Evolutionary conservation across 768 basidiomycete species (phyloP).

Genomic region (Imleria badia): DNA sequence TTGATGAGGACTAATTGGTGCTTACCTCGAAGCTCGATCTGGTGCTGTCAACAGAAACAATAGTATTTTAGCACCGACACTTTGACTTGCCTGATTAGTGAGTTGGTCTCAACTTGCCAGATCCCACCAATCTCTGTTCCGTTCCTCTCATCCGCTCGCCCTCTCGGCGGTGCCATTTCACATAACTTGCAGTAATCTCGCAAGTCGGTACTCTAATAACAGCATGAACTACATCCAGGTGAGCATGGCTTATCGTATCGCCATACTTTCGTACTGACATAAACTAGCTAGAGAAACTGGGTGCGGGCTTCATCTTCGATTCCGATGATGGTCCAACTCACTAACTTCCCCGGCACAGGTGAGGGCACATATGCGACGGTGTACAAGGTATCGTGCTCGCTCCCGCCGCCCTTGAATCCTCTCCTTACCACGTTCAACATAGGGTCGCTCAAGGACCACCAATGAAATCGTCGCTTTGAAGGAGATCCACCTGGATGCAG

Average conservation of each 20-base stretch:
- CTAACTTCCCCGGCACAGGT: conserved; percentile 42
- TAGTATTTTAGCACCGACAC: not conserved
- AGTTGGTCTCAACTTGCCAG: too few relatives aligned
- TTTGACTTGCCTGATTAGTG: conserved; percentile 22
- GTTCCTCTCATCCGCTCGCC: not conserved
- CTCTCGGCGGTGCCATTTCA: conserved; percentile 1
- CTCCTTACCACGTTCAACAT: conserved; percentile 1
- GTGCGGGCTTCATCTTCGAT: conserved; percentile 28
- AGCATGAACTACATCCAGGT: conserved; percentile 63
- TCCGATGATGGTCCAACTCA: conserved; percentile 5
- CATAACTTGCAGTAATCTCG: conserved; percentile 2
- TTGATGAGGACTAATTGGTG: not conserved
- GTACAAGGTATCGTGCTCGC: conserved; percentile 69
- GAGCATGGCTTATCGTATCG: conserved; percentile 7
- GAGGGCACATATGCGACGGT: conserved; percentile 96
- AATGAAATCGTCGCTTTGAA: conserved; percentile 98
- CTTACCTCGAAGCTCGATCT: not conserved
- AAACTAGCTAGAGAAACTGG: conserved; percentile 86
- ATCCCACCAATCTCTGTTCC: not conserved
- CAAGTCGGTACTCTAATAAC: not conserved
- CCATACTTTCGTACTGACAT: conserved; percentile 5
- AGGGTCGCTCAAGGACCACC: conserved; percentile 96
- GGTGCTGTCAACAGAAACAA: not conserved
- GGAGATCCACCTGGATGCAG: conserved; percentile 98
- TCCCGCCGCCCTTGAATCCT: not conserved